Evolutionary conservation across 352 stramenopile species (phyloP).

Genomic region (Aphanomyces invadans): DNA sequence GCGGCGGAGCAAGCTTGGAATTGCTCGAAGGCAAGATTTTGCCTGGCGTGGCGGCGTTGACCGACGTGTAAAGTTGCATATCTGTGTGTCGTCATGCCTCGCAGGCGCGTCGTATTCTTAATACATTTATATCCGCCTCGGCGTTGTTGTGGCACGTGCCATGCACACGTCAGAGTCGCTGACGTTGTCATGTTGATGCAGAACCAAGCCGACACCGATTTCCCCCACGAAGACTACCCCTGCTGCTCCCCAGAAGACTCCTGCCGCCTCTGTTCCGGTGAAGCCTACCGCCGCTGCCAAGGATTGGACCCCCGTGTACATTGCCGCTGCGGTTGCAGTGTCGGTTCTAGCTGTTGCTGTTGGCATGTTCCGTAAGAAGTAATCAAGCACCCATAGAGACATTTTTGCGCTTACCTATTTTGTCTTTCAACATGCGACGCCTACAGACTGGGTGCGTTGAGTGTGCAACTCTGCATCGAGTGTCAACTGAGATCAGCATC

Average conservation of each 20-base stretch:
- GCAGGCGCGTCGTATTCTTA: neutral
- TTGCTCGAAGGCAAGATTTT: conserved; percentile 98
- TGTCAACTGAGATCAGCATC: too few relatives aligned
- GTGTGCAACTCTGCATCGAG: too few relatives aligned
- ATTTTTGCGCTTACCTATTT: neutral
- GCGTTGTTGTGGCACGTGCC: too few relatives aligned
- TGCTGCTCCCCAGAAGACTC: neutral
- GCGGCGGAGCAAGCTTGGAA: conserved; percentile 94
- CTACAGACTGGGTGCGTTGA: too few relatives aligned
- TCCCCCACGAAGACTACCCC: neutral
- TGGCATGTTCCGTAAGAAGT: conserved; percentile 8
- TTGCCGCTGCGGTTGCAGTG: neutral
- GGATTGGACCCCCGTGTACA: neutral
- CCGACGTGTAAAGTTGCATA: conserved; percentile 56
- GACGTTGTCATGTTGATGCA: neutral
- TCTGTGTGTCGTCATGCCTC: neutral
- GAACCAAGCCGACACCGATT: neutral
- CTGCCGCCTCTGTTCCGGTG: neutral
- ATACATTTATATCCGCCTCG: neutral
- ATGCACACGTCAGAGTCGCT: neutral
- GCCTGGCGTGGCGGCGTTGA: conserved; percentile 95
- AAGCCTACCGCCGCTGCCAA: neutral
- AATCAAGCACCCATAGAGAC: neutral
- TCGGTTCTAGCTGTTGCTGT: conserved; percentile 5
- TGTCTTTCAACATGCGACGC: too few relatives aligned